phyloP scores from a whole-genome alignment of 2,329 filamentous ascomycete species.

The Colletotrichum lentis region DNA sequence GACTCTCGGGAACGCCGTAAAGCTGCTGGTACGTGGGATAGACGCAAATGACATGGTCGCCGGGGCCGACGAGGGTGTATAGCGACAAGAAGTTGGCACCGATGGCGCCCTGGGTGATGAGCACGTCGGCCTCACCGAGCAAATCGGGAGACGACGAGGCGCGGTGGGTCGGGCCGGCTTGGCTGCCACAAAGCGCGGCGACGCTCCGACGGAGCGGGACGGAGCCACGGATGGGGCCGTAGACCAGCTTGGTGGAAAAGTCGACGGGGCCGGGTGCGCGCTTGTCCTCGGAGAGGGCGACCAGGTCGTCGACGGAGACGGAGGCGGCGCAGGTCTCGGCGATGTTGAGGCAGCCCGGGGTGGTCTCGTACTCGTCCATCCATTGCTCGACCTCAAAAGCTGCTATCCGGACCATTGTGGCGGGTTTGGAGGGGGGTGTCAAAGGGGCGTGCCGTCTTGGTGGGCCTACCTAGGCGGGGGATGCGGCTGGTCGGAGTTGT shows the following conservation, averaged over 20 bases:
- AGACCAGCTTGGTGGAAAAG: constrained; percentile 68
- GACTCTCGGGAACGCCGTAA: constrained; percentile 73
- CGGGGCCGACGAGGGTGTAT: constrained; percentile 72
- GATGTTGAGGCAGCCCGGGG: constrained; percentile 70
- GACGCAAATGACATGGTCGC: constrained; percentile 83
- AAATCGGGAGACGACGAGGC: constrained; percentile 41
- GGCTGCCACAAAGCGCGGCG: constrained; percentile 69
- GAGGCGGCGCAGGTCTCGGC: constrained; percentile 82
- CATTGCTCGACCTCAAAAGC: constrained; percentile 75
- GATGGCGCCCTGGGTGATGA: constrained; percentile 80
- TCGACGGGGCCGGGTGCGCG: constrained; percentile 52
- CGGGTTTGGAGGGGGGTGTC: not conserved
- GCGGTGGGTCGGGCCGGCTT: constrained; percentile 42
- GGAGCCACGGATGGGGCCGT: constrained; percentile 77
- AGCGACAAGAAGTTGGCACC: constrained; percentile 78
- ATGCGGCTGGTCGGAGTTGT: not conserved
- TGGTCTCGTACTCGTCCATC: constrained; percentile 69
- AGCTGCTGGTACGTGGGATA: constrained; percentile 86
- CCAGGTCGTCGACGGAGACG: constrained; percentile 74
- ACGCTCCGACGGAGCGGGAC: constrained; percentile 69
- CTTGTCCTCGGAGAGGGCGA: constrained; percentile 65
- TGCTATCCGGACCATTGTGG: constrained; percentile 46
- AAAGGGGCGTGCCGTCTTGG: not conserved
- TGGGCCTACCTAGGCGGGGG: not conserved
- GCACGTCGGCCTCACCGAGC: constrained; percentile 63